phyloP scores from a whole-genome alignment of 768 basidiomycete species.

The Cystobasidium tubakii region DNA sequence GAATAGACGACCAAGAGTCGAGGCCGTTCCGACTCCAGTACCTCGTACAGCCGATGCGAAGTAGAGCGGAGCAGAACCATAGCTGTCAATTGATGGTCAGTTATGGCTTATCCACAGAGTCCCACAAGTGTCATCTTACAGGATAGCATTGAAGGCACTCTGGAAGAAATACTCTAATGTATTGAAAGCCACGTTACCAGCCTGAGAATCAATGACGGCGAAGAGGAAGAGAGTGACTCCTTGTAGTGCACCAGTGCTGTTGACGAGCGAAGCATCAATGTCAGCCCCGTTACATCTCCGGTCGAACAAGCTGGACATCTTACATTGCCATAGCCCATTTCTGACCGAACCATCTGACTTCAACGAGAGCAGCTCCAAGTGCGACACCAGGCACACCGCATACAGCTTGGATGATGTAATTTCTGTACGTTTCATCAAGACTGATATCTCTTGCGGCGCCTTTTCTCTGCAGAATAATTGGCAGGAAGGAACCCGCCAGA shows the following conservation, averaged over 20 bases:
- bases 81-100: neutral
- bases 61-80: slow-evolving; percentile 22
- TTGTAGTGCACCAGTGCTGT: neutral
- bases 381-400: slow-evolving; percentile 36
- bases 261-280: slow-evolving; percentile 1
- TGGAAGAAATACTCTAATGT: slow-evolving; percentile 31
- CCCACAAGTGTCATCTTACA: neutral
- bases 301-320: neutral
- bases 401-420: slow-evolving; percentile 47
- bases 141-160: slow-evolving; percentile 13
- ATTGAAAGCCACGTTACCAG: slow-evolving; percentile 27
- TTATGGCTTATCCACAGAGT: neutral
- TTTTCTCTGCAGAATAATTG: slow-evolving; percentile 49
- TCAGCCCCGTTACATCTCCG: neutral
- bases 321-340: slow-evolving; percentile 31
- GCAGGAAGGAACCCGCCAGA: slow-evolving; percentile 49
- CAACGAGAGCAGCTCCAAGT: slow-evolving; percentile 28
- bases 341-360: slow-evolving; percentile 31
- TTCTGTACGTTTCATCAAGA: slow-evolving; percentile 49
- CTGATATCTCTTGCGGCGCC: slow-evolving; percentile 45
- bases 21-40: slow-evolving; percentile 23
- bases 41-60: slow-evolving; percentile 17
- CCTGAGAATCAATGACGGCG: slow-evolving; percentile 14
- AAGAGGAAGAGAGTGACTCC: slow-evolving; percentile 31
- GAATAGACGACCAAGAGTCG: slow-evolving; percentile 8